phyloP scores from a whole-genome alignment of 2,329 filamentous ascomycete species.

The Shiraia bambusicola region DNA sequence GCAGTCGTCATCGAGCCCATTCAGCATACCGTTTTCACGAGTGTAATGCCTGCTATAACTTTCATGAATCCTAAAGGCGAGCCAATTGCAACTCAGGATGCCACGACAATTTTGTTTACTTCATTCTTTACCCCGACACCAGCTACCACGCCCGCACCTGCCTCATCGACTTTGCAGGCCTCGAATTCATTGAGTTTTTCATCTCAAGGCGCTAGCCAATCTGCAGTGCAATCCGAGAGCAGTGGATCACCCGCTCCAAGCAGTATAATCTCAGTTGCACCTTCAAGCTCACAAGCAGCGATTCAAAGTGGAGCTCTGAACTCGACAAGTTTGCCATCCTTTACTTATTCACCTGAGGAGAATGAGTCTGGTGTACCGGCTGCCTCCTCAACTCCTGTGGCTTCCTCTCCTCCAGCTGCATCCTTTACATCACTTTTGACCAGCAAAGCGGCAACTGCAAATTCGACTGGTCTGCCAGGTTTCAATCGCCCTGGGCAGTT shows the following conservation, averaged over 20 bases:
- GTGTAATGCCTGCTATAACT: constrained; percentile 32
- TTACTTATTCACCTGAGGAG: constrained; percentile 30
- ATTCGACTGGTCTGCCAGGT: constrained; percentile 22
- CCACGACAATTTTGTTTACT: constrained; percentile 33
- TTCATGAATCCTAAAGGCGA: constrained; percentile 35
- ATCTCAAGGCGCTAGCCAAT: constrained; percentile 5
- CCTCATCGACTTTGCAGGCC: constrained; percentile 6
- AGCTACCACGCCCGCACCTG: constrained; percentile 7
- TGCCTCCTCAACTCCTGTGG: constrained; percentile 7
- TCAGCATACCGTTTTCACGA: constrained; percentile 29
- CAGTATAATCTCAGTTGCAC: too few relatives aligned
- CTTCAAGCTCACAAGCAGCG: constrained; percentile 15
- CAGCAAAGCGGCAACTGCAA: constrained; percentile 7
- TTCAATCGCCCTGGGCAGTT: constrained; percentile 19
- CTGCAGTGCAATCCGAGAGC: constrained; percentile 8
- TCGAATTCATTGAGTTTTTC: constrained; percentile 14
- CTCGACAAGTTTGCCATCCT: constrained; percentile 20
- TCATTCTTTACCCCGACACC: constrained; percentile 30
- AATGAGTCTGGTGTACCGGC: constrained; percentile 9
- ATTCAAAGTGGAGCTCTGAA: constrained; percentile 18
- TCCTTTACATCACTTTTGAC: neutral
- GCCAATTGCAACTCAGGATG: constrained; percentile 34
- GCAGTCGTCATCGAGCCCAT: constrained; percentile 39
- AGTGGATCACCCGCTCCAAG: too few relatives aligned
- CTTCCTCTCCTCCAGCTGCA: constrained; percentile 2